These are phyloP conservation scores for Xylaria sp. DNA, from an alignment of 2,329 filamentous ascomycete species.

Conservation along the genomic window DNA sequence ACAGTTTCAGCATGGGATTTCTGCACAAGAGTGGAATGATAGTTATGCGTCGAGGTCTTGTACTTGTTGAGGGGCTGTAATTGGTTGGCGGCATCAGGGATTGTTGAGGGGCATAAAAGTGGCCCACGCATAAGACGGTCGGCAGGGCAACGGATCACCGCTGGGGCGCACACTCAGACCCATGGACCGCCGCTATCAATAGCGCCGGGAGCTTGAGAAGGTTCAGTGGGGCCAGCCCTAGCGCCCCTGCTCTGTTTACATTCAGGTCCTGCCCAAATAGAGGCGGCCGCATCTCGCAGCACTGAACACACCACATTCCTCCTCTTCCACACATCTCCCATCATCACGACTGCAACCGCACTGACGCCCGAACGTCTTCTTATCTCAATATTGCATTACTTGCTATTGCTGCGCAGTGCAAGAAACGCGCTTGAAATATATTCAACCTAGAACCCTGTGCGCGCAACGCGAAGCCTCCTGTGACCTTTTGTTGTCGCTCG, in stretches of 20 bases:
- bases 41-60: constrained; percentile 5
- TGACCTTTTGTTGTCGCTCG: constrained; percentile 23
- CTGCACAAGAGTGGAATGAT: constrained; percentile 18
- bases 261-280: constrained; percentile 41
- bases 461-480: constrained; percentile 19
- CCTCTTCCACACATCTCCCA: constrained; percentile 27
- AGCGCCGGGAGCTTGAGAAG: constrained; percentile 38
- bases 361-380: constrained; percentile 3
- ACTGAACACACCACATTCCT: constrained; percentile 19
- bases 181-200: constrained; percentile 26
- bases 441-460: constrained; percentile 17
- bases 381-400: constrained; percentile 26
- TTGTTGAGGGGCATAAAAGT: constrained; percentile 26
- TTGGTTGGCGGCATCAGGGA: constrained; percentile 10
- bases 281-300: constrained; percentile 31
- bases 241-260: constrained; percentile 43
- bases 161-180: background rate
- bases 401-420: constrained; percentile 25
- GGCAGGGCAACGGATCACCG: constrained; percentile 32
- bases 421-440: constrained; percentile 8
- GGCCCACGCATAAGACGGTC: constrained; percentile 27
- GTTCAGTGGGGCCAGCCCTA: constrained; percentile 25
- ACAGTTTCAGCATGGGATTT: constrained; percentile 23
- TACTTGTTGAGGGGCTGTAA: background rate
- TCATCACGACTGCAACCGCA: constrained; percentile 21